Evolutionary conservation across 2,329 filamentous ascomycete genomes (phyloP).

Genomic region (Dothiorella sarmentorum): DNA sequence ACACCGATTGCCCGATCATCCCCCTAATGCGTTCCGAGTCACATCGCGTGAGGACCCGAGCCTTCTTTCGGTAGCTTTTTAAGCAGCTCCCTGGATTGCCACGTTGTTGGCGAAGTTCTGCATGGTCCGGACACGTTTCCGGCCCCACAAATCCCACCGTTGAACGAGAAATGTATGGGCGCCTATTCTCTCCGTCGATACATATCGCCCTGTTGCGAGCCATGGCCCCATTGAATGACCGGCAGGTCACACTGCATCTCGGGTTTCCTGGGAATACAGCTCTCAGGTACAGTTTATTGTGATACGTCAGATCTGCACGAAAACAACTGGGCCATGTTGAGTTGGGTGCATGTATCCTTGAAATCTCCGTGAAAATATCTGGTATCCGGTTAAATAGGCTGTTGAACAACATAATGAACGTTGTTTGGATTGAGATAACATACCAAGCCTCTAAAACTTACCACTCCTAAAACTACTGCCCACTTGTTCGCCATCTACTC

Average conservation of each 20-base stretch:
- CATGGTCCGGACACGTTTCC: background rate
- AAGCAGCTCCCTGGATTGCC: background rate
- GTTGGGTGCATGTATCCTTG: background rate
- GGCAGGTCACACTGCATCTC: background rate
- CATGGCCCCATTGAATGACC: background rate
- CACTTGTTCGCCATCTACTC: too few relatives aligned
- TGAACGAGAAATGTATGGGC: background rate
- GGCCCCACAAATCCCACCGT: slow-evolving; percentile 1
- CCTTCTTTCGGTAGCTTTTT: background rate
- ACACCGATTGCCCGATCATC: background rate
- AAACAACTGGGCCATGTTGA: background rate
- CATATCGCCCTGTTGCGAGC: background rate
- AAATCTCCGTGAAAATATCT: too few relatives aligned
- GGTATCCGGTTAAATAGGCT: too few relatives aligned
- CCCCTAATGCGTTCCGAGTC: background rate
- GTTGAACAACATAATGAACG: too few relatives aligned
- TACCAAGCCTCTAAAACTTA: too few relatives aligned
- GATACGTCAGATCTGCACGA: background rate
- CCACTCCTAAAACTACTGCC: too few relatives aligned
- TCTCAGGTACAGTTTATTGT: background rate
- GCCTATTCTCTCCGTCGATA: background rate
- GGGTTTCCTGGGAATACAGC: background rate
- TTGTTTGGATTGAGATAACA: too few relatives aligned
- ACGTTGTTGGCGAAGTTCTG: background rate
- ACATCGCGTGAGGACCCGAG: background rate